phyloP scores from a whole-genome alignment of 169 alveolate species.

The Cryptosporidium felis region DNA sequence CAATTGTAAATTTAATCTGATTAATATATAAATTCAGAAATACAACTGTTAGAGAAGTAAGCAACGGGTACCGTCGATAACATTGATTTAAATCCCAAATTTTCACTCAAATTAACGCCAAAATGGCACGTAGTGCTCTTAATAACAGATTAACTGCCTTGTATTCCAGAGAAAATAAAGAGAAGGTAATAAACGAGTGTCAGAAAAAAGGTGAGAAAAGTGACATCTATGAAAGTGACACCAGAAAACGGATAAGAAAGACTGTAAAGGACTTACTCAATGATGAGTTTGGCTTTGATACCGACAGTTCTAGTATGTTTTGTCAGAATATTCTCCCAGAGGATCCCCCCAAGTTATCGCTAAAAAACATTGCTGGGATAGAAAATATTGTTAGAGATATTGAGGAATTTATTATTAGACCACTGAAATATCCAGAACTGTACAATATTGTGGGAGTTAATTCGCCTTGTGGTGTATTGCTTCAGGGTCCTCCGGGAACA shows the following conservation, averaged over 20 bases:
- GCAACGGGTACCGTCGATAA: too few species aligned
- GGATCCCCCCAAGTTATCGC: slow-evolving; percentile 47
- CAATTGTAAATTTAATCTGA: too few species aligned
- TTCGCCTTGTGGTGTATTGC: slow-evolving; percentile 92
- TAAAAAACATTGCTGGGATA: slow-evolving; percentile 78
- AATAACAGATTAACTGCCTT: slow-evolving; percentile 23
- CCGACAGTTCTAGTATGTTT: neutral
- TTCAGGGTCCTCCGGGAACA: slow-evolving; percentile 98
- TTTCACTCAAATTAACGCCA: too few species aligned
- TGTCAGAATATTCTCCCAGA: slow-evolving; percentile 27
- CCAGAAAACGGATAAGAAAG: slow-evolving; percentile 42
- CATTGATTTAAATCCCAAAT: too few species aligned
- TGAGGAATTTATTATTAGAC: slow-evolving; percentile 76
- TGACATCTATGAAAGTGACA: neutral
- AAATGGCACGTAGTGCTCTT: slow-evolving; percentile 43
- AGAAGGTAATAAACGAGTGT: too few species aligned
- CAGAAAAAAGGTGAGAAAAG: neutral
- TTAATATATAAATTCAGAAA: too few species aligned
- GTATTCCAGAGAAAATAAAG: slow-evolving; percentile 2
- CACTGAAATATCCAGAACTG: slow-evolving; percentile 82
- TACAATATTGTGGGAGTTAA: slow-evolving; percentile 87
- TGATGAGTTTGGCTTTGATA: slow-evolving; percentile 38
- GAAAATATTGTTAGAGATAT: slow-evolving; percentile 78
- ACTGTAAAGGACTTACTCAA: slow-evolving; percentile 19
- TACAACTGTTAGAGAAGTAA: too few species aligned